Conservation (phyloP, 208 protist species). For the Sergeia podlipaevii region DNA sequence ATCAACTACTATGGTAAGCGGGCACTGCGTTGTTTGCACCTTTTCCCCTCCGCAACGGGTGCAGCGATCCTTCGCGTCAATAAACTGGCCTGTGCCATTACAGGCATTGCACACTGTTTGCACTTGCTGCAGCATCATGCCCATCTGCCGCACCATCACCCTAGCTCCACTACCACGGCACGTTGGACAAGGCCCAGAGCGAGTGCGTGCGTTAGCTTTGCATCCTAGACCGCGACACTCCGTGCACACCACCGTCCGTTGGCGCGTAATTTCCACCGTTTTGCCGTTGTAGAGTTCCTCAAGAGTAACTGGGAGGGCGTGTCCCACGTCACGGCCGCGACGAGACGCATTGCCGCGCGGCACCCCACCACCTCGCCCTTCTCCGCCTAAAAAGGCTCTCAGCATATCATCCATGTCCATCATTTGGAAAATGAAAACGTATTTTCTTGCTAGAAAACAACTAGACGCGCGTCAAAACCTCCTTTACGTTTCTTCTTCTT, state of each 20-base stretch:
- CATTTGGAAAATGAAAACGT: too few species aligned
- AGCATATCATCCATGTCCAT: conserved; percentile 54
- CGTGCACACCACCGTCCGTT: conserved; percentile 44
- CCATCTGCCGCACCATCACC: conserved; percentile 91
- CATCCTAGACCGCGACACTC: conserved; percentile 62
- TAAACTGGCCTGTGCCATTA: conserved; percentile 79
- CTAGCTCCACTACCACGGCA: conserved; percentile 92
- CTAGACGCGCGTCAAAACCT: too few species aligned
- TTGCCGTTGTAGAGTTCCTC: conserved; percentile 83
- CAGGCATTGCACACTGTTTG: conserved; percentile 88
- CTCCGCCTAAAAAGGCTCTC: conserved; percentile 68
- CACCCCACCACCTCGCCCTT: background rate
- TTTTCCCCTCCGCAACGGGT: conserved; percentile 89
- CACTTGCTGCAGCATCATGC: conserved; percentile 95
- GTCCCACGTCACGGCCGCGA: conserved; percentile 17
- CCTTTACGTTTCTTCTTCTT: too few species aligned
- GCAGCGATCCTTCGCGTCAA: conserved; percentile 90
- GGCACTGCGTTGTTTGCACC: conserved; percentile 68
- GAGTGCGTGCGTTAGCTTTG: conserved; percentile 17
- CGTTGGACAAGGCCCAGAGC: conserved; percentile 41
- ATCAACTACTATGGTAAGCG: conserved; percentile 41
- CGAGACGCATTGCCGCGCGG: conserved; percentile 5
- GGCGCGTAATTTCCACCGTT: conserved; percentile 31
- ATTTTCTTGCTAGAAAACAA: too few species aligned
- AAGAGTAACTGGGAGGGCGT: conserved; percentile 57